phyloP scores from a whole-genome alignment of 1,284 basidiomycete species.

The Ustilago vetiveriae region DNA sequence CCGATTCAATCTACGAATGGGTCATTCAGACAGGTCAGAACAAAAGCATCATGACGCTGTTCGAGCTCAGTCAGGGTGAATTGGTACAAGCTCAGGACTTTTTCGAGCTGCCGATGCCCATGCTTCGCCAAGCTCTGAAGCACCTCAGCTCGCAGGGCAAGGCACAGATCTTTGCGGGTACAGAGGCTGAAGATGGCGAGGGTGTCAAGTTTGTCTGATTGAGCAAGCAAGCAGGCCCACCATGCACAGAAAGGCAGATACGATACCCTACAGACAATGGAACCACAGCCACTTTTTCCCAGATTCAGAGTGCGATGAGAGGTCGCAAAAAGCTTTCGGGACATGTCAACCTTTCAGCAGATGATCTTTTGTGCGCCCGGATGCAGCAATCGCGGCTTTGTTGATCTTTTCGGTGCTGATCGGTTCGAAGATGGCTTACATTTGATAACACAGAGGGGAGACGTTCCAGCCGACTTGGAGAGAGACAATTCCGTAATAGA shows the following conservation, averaged over 20 bases:
- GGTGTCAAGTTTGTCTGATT: constrained; percentile 70
- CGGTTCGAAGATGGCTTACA: no score
- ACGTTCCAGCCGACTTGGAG: not conserved
- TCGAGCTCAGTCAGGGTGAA: constrained; percentile 71
- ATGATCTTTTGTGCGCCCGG: no score
- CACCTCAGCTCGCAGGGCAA: constrained; percentile 70
- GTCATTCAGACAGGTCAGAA: constrained; percentile 71
- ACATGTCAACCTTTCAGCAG: no score
- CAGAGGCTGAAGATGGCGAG: constrained; percentile 68
- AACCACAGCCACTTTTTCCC: no score
- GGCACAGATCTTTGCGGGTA: constrained; percentile 70
- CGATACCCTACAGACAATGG: no score
- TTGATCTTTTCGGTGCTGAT: no score
- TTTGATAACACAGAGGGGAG: no score
- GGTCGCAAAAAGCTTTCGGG: no score
- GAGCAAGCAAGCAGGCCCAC: no score
- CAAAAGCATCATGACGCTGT: constrained; percentile 71
- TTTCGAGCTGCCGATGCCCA: constrained; percentile 67
- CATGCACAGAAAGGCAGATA: not conserved
- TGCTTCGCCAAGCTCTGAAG: constrained; percentile 69
- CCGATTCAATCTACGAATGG: constrained; percentile 70
- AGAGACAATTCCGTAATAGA: no score
- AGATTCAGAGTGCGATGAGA: no score
- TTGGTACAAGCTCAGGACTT: constrained; percentile 69
- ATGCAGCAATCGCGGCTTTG: no score